Evolutionary conservation across 495 filamentous ascomycete species (phyloP).

Genomic region (Penicillium pancosmium): DNA sequence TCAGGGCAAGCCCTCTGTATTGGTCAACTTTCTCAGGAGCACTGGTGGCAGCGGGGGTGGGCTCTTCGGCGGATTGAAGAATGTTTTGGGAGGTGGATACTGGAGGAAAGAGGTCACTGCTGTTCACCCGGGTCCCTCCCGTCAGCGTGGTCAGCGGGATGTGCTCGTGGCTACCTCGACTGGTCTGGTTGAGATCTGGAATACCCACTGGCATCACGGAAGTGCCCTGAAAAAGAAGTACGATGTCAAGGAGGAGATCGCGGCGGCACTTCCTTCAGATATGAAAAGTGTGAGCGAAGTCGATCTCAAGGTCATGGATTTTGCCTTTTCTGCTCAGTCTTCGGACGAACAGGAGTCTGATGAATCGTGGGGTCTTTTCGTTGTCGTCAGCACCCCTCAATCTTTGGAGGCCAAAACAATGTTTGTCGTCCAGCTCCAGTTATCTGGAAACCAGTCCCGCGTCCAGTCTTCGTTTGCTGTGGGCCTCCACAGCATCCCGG

Average conservation of each 20-base stretch:
- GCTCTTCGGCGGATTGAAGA: conserved; percentile 76
- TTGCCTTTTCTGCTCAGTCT: conserved; percentile 28
- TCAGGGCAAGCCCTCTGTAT: conserved; percentile 81
- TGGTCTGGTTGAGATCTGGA: conserved; percentile 81
- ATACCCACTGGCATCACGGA: conserved; percentile 79
- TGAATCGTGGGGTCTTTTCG: conserved; percentile 36
- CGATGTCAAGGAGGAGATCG: conserved; percentile 49
- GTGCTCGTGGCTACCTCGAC: conserved; percentile 74
- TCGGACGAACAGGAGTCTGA: conserved; percentile 21
- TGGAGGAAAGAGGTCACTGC: conserved; percentile 77
- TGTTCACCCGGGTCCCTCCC: conserved; percentile 66
- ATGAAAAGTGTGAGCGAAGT: conserved; percentile 34
- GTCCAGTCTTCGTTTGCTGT: conserved; percentile 36
- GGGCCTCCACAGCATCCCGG: conserved; percentile 25
- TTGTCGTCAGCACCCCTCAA: conserved; percentile 31
- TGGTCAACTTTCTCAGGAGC: conserved; percentile 70
- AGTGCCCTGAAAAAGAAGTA: conserved; percentile 55
- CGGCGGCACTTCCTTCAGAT: conserved; percentile 19
- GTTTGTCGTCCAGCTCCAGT: conserved; percentile 32
- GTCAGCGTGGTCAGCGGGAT: conserved; percentile 80
- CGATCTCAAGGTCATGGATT: conserved; percentile 42
- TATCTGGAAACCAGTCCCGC: conserved; percentile 30
- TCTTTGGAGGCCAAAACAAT: conserved; percentile 25
- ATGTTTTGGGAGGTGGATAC: conserved; percentile 64
- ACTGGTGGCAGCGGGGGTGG: conserved; percentile 54